Percentiles rank a stretch among this genome's conserved stretches.
Evolutionary conservation across 352 stramenopile genomes (phyloP).

Genomic region (Phytophthora vignae): DNA sequence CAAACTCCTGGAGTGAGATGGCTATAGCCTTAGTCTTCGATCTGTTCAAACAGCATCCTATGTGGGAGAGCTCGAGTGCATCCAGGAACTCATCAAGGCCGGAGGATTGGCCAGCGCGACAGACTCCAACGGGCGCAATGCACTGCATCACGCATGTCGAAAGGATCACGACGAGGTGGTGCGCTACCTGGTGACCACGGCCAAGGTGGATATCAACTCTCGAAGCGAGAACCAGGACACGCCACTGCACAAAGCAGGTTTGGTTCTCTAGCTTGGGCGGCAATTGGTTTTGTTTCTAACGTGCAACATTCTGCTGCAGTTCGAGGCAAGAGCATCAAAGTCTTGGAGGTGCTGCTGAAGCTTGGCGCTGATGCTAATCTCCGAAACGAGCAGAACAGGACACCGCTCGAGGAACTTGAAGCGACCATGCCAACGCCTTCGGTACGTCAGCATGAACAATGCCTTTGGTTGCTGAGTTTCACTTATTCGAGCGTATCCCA

Average conservation of each 20-base stretch:
- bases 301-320: conserved; percentile 1
- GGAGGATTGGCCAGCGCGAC: conserved; percentile 46
- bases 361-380: conserved; percentile 63
- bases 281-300: background rate
- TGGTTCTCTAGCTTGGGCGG: background rate
- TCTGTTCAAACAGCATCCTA: conserved; percentile 51
- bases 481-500: background rate
- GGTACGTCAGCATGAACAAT: conserved; percentile 26
- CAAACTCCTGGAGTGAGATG: background rate
- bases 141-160: conserved; percentile 78
- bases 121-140: conserved; percentile 72
- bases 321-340: conserved; percentile 61
- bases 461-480: background rate
- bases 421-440: conserved; percentile 29
- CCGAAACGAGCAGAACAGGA: conserved; percentile 80
- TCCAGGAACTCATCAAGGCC: conserved; percentile 63
- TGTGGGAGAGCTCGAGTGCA: conserved; percentile 57
- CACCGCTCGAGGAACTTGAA: conserved; percentile 71
- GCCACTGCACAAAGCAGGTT: conserved; percentile 83
- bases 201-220: conserved; percentile 66
- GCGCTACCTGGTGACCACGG: conserved; percentile 53
- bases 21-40: background rate
- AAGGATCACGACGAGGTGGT: conserved; percentile 78
- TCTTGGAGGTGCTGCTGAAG: conserved; percentile 68
- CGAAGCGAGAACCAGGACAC: conserved; percentile 77